These are phyloP conservation scores for Candida freyschussii DNA, from an alignment of 1,139 yeast species.

Conservation along the genomic window DNA sequence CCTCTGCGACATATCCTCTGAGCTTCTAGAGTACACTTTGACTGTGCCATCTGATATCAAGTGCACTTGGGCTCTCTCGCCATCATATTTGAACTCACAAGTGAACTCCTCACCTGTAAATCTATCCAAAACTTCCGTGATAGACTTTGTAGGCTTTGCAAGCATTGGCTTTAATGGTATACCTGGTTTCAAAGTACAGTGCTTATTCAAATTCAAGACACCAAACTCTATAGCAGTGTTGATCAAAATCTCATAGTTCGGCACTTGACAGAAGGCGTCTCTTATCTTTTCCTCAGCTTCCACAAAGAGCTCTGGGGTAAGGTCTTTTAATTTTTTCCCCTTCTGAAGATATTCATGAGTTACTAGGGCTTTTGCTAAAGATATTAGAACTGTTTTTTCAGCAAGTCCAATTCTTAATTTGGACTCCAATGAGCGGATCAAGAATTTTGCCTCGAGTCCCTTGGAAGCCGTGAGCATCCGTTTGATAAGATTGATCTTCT, in stretches of 20 bases:
- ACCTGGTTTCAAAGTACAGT: slow-evolving; percentile 81
- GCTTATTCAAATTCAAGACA: slow-evolving; percentile 54
- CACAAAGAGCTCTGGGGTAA: slow-evolving; percentile 39
- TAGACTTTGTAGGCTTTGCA: slow-evolving; percentile 94
- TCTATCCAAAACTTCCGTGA: slow-evolving; percentile 83
- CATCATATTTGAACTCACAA: slow-evolving; percentile 95
- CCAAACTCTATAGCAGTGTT: slow-evolving; percentile 65
- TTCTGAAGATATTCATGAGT: slow-evolving; percentile 43
- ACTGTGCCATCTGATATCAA: slow-evolving; percentile 61
- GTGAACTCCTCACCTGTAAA: slow-evolving; percentile 84
- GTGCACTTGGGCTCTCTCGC: slow-evolving; percentile 96
- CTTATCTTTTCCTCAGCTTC: slow-evolving; percentile 74
- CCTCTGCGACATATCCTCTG: slow-evolving; percentile 94
- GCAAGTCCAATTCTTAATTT: slow-evolving; percentile 91
- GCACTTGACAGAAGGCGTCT: slow-evolving; percentile 87
- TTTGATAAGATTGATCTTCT: slow-evolving; percentile 73
- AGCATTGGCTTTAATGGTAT: slow-evolving; percentile 96
- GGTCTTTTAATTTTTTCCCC: slow-evolving; percentile 22
- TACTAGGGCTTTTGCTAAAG: slow-evolving; percentile 79
- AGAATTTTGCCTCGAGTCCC: slow-evolving; percentile 84
- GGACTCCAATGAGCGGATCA: slow-evolving; percentile 88
- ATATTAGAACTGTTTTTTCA: slow-evolving; percentile 81
- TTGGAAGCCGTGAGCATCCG: slow-evolving; percentile 82
- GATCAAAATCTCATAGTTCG: slow-evolving; percentile 80
- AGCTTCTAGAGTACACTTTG: slow-evolving; percentile 83